phyloP scores from a whole-genome alignment of 1,139 yeast species.

The Debaryomyces sp. region DNA sequence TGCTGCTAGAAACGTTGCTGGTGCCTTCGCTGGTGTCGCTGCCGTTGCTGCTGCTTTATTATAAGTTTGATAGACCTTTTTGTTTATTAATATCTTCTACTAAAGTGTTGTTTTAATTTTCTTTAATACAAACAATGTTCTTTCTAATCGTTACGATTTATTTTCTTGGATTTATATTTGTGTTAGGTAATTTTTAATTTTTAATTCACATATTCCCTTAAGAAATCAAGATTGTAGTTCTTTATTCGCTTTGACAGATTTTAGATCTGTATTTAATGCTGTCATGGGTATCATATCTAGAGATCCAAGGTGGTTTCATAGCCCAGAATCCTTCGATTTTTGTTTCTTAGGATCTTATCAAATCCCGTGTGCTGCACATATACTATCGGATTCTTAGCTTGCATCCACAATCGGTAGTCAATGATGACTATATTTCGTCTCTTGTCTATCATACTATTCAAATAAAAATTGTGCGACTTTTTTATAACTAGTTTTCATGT shows the following conservation, averaged over 20 bases:
- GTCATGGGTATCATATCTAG: too few species aligned
- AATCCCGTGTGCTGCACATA: too few species aligned
- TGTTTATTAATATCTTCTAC: background rate
- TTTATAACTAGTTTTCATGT: background rate
- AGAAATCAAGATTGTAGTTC: background rate
- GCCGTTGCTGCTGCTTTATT: slow-evolving; percentile 48
- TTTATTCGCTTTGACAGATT: too few species aligned
- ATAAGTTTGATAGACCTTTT: slow-evolving; percentile 20
- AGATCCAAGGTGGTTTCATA: too few species aligned
- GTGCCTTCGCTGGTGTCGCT: slow-evolving; percentile 46
- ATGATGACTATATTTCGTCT: too few species aligned
- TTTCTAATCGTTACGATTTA: slow-evolving; percentile 4
- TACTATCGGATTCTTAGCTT: too few species aligned
- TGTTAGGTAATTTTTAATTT: slow-evolving; percentile 3
- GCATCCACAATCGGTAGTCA: too few species aligned
- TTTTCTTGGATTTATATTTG: slow-evolving; percentile 6
- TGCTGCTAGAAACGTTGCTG: slow-evolving; percentile 36
- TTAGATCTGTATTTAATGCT: too few species aligned
- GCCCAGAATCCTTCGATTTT: too few species aligned
- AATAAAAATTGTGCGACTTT: background rate
- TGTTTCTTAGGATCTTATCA: too few species aligned
- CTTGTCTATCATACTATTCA: background rate
- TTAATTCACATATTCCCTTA: slow-evolving; percentile 4
- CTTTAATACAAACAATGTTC: background rate
- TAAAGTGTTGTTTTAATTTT: slow-evolving; percentile 1